These are phyloP conservation scores for Neopestalotiopsis rosae DNA, from an alignment of 2,329 filamentous ascomycete species.

Conservation along the genomic window DNA sequence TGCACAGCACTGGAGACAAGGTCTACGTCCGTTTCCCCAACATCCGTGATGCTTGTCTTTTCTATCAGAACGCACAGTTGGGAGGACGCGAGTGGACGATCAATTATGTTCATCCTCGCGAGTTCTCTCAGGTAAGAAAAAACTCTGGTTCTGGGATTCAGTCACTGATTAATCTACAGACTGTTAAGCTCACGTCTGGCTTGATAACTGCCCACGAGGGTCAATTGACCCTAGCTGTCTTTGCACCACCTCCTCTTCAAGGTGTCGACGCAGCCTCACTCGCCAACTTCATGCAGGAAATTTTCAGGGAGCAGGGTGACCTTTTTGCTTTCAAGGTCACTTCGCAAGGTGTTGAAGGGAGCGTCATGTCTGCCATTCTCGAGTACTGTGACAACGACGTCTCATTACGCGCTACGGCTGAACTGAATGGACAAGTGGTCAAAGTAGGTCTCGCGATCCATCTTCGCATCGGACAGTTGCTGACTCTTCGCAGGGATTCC, in stretches of 20 bases:
- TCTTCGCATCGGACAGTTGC: conserved; percentile 13
- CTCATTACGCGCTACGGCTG: conserved; percentile 45
- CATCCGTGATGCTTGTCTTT: conserved; percentile 61
- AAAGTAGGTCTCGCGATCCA: conserved; percentile 36
- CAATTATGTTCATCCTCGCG: conserved; percentile 48
- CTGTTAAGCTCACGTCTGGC: conserved; percentile 33
- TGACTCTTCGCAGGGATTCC: conserved; percentile 28
- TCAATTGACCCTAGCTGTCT: conserved; percentile 58
- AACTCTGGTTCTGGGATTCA: background rate
- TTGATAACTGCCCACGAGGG: conserved; percentile 56
- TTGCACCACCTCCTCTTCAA: conserved; percentile 29
- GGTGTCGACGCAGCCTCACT: conserved; percentile 31
- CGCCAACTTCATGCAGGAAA: conserved; percentile 44
- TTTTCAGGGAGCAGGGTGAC: conserved; percentile 54
- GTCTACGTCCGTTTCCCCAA: conserved; percentile 64
- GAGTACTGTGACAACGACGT: conserved; percentile 58
- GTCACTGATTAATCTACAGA: conserved; percentile 27
- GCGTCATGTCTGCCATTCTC: conserved; percentile 51
- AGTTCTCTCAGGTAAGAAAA: conserved; percentile 46
- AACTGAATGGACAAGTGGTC: conserved; percentile 43
- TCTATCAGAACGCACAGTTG: conserved; percentile 51
- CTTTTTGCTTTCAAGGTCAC: conserved; percentile 57
- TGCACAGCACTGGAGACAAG: conserved; percentile 43
- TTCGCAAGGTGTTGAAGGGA: conserved; percentile 42
- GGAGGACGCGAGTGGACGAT: conserved; percentile 52